These are phyloP conservation scores for Phytomonas francai DNA, from an alignment of 208 protist genomes.

Conservation along the genomic window DNA sequence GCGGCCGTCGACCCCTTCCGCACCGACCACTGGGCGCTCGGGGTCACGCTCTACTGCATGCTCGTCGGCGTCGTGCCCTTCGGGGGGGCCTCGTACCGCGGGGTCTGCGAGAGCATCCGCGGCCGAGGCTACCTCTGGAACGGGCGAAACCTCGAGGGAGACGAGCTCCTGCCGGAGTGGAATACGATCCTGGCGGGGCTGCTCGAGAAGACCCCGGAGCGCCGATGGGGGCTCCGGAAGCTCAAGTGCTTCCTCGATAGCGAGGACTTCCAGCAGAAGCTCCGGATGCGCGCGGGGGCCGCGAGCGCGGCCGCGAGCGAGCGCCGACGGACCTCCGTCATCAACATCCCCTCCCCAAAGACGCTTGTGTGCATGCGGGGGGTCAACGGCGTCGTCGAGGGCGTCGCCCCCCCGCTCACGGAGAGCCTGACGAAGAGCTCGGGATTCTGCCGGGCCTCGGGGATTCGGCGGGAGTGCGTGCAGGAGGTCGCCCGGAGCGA, in stretches of 20 bases:
- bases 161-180: conserved; percentile 33
- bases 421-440: too few species aligned
- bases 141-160: conserved; percentile 18
- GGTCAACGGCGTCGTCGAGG: too few species aligned
- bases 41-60: conserved; percentile 78
- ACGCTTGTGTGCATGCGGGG: too few species aligned
- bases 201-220: conserved; percentile 56
- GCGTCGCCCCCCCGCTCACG: too few species aligned
- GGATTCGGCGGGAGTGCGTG: not conserved
- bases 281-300: conserved; percentile 7
- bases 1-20: conserved; percentile 31
- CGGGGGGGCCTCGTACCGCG: conserved; percentile 27
- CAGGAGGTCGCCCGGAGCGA: not conserved
- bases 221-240: conserved; percentile 45
- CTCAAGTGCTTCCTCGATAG: conserved; percentile 52
- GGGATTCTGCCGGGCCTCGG: too few species aligned
- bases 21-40: conserved; percentile 77
- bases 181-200: conserved; percentile 45
- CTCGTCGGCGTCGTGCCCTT: conserved; percentile 69
- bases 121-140: conserved; percentile 36
- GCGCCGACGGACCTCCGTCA: too few species aligned
- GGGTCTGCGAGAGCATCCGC: conserved; percentile 35
- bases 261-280: conserved; percentile 18
- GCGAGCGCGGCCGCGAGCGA: not conserved
- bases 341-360: too few species aligned